Base-by-base conservation (phyloP, 768 basidiomycete species). In the Suillus plorans region DNA sequence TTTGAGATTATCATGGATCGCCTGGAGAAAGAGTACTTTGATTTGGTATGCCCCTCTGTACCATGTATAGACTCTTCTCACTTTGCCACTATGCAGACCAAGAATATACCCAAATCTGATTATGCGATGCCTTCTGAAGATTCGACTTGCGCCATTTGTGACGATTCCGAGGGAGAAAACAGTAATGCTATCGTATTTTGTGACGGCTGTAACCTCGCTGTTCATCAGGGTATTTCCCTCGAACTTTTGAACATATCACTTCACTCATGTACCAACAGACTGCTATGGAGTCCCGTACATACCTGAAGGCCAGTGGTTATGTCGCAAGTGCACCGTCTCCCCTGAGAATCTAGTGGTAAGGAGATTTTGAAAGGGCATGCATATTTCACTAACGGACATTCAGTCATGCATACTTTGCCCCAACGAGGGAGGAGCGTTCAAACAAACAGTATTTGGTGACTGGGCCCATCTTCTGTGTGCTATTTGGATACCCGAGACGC, bases 231-330 rank as follows among this genome's bases (percentile, higher is more conserved):
- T 92, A 65, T 61, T 84, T 69, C n/a, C 44, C 4, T 9, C 22
- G 18, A 20, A 34, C 44, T 13, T 58, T 18, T 18, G 5, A 20
- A 9, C 8, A 20, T 58, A 56, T 60, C 18, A n/a, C 39, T 22
- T 64, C 41, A 9, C 61, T 52, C 7, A 60, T 36, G 55, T 56
- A 41, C 36, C 18, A 37, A 3, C 68, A 97, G 97, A 99, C 74
- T 99, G 97, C 72, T 99, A 99, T 72, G 97, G 97, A 22, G 95
- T 99, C 2, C 97, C 97, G 13, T 99, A 99, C 73, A 98, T 99
- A 64, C 97, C 97, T 0, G 97, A 99, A 80, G 97, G 97, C 1
- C 97, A 99, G 76, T 99, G 97, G 97, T 85, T 99, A 41, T 99
- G 97, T 75, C 82, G 97, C 55, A 99, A 99, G 77, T 99, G 97